These are phyloP conservation scores for Nitzschia sp. DNA, from an alignment of 108 stramenopile species.

Conservation along the genomic window DNA sequence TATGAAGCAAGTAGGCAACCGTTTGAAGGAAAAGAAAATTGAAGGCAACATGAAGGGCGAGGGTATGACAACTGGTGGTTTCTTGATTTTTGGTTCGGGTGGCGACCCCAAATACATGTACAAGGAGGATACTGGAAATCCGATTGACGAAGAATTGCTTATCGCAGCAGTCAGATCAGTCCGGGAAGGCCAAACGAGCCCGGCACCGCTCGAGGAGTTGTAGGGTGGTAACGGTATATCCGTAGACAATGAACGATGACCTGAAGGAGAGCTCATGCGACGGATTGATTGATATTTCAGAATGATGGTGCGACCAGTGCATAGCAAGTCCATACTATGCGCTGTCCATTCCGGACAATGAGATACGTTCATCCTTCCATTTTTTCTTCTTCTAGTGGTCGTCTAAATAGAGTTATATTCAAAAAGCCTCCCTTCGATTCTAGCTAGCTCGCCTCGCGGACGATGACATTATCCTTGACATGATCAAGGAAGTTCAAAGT, in stretches of 20 bases:
- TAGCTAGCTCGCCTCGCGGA: too few relatives aligned
- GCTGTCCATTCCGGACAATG: background rate
- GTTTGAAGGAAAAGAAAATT: conserved; percentile 60
- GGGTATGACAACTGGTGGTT: conserved; percentile 75
- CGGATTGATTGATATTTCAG: background rate
- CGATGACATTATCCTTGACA: conserved; percentile 28
- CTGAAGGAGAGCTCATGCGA: too few relatives aligned
- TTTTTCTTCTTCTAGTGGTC: background rate
- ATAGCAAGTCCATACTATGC: background rate
- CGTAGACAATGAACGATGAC: too few relatives aligned
- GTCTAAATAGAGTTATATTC: too few relatives aligned
- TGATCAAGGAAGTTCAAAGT: conserved; percentile 36
- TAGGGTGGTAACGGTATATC: background rate
- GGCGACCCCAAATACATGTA: conserved; percentile 67
- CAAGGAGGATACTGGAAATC: conserved; percentile 66
- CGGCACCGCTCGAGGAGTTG: background rate
- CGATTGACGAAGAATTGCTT: conserved; percentile 55
- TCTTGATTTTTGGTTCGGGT: conserved; percentile 66
- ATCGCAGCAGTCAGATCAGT: conserved; percentile 49
- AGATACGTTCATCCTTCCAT: background rate
- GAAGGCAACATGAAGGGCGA: conserved; percentile 82
- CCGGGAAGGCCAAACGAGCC: conserved; percentile 5
- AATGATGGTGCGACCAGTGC: background rate
- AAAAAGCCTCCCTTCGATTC: too few relatives aligned
- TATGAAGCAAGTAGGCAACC: conserved; percentile 21